phyloP scores from a whole-genome alignment of 805 yeast genomes.

The Maudiozyma bulderi region DNA sequence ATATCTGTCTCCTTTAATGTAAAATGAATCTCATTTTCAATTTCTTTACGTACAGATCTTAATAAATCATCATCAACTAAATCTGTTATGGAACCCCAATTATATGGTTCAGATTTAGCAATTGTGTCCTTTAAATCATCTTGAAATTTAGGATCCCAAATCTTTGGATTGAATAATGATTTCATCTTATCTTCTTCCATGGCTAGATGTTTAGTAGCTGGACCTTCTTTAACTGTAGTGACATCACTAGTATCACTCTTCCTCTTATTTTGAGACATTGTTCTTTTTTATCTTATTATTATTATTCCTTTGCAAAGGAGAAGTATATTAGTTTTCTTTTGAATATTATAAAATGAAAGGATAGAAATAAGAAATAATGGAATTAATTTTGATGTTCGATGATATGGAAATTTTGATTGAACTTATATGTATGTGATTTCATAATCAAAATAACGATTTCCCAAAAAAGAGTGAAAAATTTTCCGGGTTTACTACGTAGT shows the following conservation, averaged over 20 bases:
- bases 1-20: constrained; percentile 95
- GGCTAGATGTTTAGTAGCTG: constrained; percentile 10
- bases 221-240: neutral
- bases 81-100: constrained; percentile 77
- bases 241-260: constrained; percentile 3
- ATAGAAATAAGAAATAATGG: too few species aligned
- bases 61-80: constrained; percentile 69
- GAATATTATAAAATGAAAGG: neutral
- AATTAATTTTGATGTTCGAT: too few species aligned
- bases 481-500: neutral
- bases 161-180: constrained; percentile 37
- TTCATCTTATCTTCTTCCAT: constrained; percentile 28
- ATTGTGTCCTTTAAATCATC: constrained; percentile 36
- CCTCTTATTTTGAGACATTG: neutral
- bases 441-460: too few species aligned
- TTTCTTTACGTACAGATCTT: constrained; percentile 75
- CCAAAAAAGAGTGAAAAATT: neutral
- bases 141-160: constrained; percentile 38
- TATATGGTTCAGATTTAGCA: constrained; percentile 59
- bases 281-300: neutral
- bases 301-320: neutral
- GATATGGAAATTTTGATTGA: too few species aligned
- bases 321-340: too few species aligned
- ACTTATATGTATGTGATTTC: too few species aligned
- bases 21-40: constrained; percentile 73